Percentiles rank a stretch among this genome's conserved stretches.
Conservation (phyloP, 2,329 filamentous ascomycete species). For the Fonsecaea erecta region DNA sequence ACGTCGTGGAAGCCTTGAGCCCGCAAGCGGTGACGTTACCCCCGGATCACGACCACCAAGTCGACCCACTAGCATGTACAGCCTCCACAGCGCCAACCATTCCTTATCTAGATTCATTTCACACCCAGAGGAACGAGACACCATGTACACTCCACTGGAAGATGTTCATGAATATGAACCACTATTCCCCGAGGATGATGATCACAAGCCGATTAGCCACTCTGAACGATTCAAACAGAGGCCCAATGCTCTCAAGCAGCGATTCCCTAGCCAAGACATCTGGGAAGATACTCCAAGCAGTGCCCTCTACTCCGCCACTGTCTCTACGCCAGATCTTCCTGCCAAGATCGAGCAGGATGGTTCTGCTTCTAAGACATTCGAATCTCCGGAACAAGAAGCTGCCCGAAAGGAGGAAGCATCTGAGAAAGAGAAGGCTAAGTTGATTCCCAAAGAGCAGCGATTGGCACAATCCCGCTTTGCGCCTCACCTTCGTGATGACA, state of each 20-base stretch:
- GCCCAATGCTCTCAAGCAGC: constrained; percentile 61
- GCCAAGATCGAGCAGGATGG: constrained; percentile 43
- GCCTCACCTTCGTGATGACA: constrained; percentile 57
- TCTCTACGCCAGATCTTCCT: constrained; percentile 75
- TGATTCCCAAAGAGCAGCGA: constrained; percentile 44
- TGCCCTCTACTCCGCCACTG: constrained; percentile 74
- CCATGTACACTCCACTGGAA: constrained; percentile 71
- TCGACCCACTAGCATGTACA: constrained; percentile 67
- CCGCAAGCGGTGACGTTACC: constrained; percentile 57
- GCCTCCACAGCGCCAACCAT: constrained; percentile 50
- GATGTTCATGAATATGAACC: constrained; percentile 95
- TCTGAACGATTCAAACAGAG: constrained; percentile 61
- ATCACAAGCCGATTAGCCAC: constrained; percentile 59
- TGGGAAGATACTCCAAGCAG: constrained; percentile 97
- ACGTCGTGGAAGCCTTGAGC: constrained; percentile 64
- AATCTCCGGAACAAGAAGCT: constrained; percentile 56
- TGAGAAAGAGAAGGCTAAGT: constrained; percentile 47
- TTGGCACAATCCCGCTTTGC: constrained; percentile 44
- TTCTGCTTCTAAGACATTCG: constrained; percentile 42
- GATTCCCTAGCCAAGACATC: constrained; percentile 92
- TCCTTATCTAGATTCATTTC: constrained; percentile 59
- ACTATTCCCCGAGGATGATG: constrained; percentile 80
- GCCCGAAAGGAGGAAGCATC: constrained; percentile 47
- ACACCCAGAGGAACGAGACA: constrained; percentile 57
- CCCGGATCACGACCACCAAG: constrained; percentile 65